Base-by-base conservation (phyloP, 345 rosid species). In the Pelargonium nanum region DNA sequence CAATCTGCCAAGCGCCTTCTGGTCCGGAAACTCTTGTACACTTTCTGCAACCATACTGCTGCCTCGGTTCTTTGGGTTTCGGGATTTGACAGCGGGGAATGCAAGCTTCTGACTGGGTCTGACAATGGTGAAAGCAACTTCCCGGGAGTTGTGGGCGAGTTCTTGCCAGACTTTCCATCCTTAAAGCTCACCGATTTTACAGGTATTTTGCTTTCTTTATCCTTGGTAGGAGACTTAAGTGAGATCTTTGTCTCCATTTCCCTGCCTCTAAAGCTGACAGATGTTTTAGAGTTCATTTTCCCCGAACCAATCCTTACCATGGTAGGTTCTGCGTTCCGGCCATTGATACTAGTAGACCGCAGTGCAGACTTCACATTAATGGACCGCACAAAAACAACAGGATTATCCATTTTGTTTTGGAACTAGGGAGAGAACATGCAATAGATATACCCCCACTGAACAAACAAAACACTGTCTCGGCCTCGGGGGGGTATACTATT, bases 1-100 rank as follows among this genome's bases (percentile, higher is more conserved):
- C 99, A 88, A 78, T 94, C 96, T 0, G 99, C 99, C 2, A 88
- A 85, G 84, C 83, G 86, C 82, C 99, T 71, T 65, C 99, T 79
- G 3, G 97, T 93, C 25, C 99, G 74, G 65, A 93, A 93, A 68
- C 99, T 93, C 62, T 88, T 93, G 65, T 87, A 93, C 53, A 86
- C 97, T 53, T 93, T 93, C 83, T 86, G 96, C 68, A 93, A 71
- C 65, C 83, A 86, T 32, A 88, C 68, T 2, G 99, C 97, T 13
- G 95, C 97, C 73, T 83, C n/a, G n/a, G 80, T 32, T 93, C 89
- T 61, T 79, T 79, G 0, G 96, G 97, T 1, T 74, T 76, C 53
- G 24, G 68, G 21, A 71, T 32, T 48, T n/a, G n/a, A n/a, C n/a
- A n/a, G n/a, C n/a, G n/a, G n/a, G n/a, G n/a, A n/a, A n/a, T n/a